phyloP scores from a whole-genome alignment of 768 basidiomycete genomes.

The Phaeotremella fagi region DNA sequence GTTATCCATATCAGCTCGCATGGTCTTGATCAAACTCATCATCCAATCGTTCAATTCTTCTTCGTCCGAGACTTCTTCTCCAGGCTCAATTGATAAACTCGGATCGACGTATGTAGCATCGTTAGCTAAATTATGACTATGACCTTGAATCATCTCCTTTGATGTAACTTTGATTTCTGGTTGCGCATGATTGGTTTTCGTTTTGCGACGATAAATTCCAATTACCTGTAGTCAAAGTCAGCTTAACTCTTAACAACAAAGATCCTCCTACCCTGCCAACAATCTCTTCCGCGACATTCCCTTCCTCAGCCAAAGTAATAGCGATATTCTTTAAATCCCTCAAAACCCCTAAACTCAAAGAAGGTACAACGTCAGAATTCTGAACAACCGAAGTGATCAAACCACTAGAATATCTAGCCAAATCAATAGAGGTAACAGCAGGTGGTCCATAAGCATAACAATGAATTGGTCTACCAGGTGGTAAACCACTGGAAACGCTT shows the following conservation, averaged over 20 bases:
- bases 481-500: conserved; percentile 40
- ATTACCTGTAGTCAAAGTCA: conserved; percentile 27
- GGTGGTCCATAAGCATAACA: conserved; percentile 49
- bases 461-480: conserved; percentile 48
- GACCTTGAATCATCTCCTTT: too few relatives aligned
- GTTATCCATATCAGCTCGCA: conserved; percentile 48
- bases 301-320: conserved; percentile 47
- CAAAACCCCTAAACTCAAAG: conserved; percentile 39
- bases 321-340: conserved; percentile 50
- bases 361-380: conserved; percentile 46
- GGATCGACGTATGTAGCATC: not conserved
- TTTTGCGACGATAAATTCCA: conserved; percentile 38
- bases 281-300: conserved; percentile 48
- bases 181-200: too few relatives aligned
- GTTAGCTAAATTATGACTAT: too few relatives aligned
- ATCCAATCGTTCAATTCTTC: conserved; percentile 46
- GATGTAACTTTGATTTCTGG: too few relatives aligned
- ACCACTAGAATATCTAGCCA: conserved; percentile 43
- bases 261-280: conserved; percentile 38
- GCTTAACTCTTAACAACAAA: too few relatives aligned
- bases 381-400: conserved; percentile 48
- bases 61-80: conserved; percentile 15
- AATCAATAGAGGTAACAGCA: conserved; percentile 47
- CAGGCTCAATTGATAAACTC: not conserved
- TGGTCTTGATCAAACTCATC: conserved; percentile 46